Base-by-base conservation (phyloP, 257 asterid genomes). In the Penstemon newberryi region DNA sequence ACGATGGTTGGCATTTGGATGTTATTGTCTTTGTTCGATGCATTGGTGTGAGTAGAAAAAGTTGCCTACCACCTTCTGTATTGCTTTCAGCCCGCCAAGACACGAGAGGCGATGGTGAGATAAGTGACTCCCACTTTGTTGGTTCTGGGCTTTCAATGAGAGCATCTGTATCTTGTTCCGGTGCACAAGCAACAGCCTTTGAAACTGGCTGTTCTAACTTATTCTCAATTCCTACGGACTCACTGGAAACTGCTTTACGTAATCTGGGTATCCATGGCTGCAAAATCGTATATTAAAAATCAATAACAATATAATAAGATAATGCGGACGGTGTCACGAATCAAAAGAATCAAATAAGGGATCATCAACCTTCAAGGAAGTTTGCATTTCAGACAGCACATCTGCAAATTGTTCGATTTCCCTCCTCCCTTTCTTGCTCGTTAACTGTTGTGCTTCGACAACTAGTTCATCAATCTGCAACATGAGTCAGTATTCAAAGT, bases 71-170 rank as follows among this genome's bases (percentile, higher is more conserved):
- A 63, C 81, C 70, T 66, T 81, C 92, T 6, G 84, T 73, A 55
- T 82, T 77, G 84, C 87, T 79, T 77, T 83, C 92, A 40, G 88
- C 92, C 54, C 90, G 77, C 99, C 99, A 89, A 7, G 97, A 89
- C 40, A 94, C 99, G 4, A 94, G 89, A 46, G 99, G 99, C 13
- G 97, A 94, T 61, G 99, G 94, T 46, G 96, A 94, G 77, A 94
- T 76, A 6, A 87, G 86, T 11, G 92, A 83, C 57, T 87, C 96
- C 84, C 81, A 72, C 72, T 83, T 84, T 60, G 84, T 80, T 76
- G 63, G 76, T 67, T 74, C 84, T 36, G 93, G 97, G 80, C 96
- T 88, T 75, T 82, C 83, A 56, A 66, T 59, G 66, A 40, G 69
- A 41, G 60, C 58, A 44, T 44, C 67, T 55, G 33, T 38, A 63